These are phyloP conservation scores for Aspergillus campestris DNA, from an alignment of 495 filamentous ascomycete genomes.

Conservation along the genomic window DNA sequence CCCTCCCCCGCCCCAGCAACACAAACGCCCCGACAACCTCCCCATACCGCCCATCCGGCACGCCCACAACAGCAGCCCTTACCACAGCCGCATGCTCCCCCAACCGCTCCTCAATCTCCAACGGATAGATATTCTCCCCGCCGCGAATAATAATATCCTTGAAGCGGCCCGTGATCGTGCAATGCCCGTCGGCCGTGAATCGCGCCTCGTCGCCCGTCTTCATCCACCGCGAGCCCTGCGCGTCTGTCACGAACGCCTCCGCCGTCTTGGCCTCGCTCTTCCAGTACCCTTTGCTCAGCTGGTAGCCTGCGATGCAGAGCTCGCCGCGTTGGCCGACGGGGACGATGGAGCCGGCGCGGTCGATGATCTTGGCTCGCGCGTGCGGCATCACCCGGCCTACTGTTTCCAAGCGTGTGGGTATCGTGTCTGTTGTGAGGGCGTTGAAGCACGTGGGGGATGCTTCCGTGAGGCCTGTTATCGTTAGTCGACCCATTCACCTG, in stretches of 20 bases:
- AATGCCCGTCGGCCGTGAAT: constrained; percentile 56
- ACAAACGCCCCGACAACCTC: too few relatives aligned
- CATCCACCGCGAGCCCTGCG: constrained; percentile 52
- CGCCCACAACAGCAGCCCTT: too few relatives aligned
- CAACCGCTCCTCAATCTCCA: constrained; percentile 51
- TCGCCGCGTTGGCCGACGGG: constrained; percentile 53
- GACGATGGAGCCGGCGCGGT: constrained; percentile 47
- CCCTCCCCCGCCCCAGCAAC: too few relatives aligned
- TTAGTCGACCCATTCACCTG: neutral
- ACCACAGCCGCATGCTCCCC: constrained; percentile 55
- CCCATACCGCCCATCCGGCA: too few relatives aligned
- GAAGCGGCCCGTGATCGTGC: constrained; percentile 60
- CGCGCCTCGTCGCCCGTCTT: constrained; percentile 64
- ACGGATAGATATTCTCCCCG: constrained; percentile 45
- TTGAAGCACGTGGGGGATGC: constrained; percentile 65
- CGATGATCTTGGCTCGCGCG: constrained; percentile 58
- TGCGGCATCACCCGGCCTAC: constrained; percentile 63
- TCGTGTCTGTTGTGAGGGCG: constrained; percentile 55
- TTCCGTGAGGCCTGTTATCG: constrained; percentile 50
- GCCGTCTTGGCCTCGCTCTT: constrained; percentile 60
- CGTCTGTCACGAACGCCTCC: constrained; percentile 52
- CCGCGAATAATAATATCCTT: constrained; percentile 85
- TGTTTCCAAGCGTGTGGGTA: constrained; percentile 49
- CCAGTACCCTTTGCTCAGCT: constrained; percentile 63
- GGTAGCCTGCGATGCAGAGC: constrained; percentile 60